Conservation (phyloP, 2,329 filamentous ascomycete species). For the Pseudocercospora macadamiae region DNA sequence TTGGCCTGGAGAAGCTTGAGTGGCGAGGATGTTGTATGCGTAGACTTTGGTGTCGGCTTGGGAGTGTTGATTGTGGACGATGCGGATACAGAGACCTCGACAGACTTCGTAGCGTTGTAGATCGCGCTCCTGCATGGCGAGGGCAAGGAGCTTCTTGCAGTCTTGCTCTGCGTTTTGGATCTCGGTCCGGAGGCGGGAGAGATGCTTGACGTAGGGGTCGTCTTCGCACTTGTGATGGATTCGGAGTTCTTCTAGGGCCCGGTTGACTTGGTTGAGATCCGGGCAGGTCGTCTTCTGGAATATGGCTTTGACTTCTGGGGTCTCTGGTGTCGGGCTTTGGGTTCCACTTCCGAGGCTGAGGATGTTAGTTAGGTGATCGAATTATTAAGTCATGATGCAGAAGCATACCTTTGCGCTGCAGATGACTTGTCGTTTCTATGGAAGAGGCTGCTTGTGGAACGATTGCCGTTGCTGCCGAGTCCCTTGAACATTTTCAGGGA, state of each 20-base stretch:
- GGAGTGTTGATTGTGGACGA: constrained; percentile 26
- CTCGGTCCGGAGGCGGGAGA: constrained; percentile 19
- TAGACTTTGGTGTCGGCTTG: constrained; percentile 28
- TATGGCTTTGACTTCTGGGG: constrained; percentile 19
- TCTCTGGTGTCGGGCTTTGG: constrained; percentile 19
- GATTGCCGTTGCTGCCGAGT: constrained; percentile 2
- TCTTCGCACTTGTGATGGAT: constrained; percentile 1
- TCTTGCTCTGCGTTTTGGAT: constrained; percentile 20
- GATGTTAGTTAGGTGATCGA: not conserved
- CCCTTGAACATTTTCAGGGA: not conserved
- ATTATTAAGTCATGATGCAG: not conserved
- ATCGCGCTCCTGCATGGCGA: constrained; percentile 30
- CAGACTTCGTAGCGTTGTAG: constrained; percentile 25
- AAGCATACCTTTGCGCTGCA: constrained; percentile 1
- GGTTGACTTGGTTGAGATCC: constrained; percentile 25
- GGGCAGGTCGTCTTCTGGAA: constrained; percentile 22
- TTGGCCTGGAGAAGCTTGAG: constrained; percentile 25
- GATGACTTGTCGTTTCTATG: constrained; percentile 3
- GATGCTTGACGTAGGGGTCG: constrained; percentile 15
- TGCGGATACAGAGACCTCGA: constrained; percentile 26
- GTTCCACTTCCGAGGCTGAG: constrained; percentile 11
- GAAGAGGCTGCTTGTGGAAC: constrained; percentile 4
- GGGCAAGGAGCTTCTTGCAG: constrained; percentile 21
- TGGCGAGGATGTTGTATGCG: constrained; percentile 31
- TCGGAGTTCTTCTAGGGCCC: constrained; percentile 23